Conservation (phyloP, 2,329 filamentous ascomycete genomes). For the Venturia effusa region DNA sequence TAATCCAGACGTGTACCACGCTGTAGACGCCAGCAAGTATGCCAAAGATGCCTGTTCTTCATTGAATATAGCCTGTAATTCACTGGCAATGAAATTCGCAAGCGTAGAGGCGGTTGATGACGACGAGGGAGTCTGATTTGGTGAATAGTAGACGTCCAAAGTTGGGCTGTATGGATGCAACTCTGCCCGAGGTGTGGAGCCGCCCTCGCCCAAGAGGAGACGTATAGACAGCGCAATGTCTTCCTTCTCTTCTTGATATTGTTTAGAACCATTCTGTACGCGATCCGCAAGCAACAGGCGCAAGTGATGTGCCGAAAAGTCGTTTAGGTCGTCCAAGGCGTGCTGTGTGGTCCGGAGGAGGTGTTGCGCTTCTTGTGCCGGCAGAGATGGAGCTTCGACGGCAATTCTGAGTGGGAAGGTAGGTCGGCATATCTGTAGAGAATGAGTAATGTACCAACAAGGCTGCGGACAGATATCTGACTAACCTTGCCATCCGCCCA, state of each 20-base stretch:
- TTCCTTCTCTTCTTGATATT: slow-evolving; percentile 23
- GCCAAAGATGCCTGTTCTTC: slow-evolving; percentile 79
- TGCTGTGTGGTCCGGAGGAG: slow-evolving; percentile 75
- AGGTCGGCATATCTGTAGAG: slow-evolving; percentile 66
- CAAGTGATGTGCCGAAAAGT: slow-evolving; percentile 75
- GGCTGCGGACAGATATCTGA: neutral
- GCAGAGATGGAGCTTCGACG: slow-evolving; percentile 57
- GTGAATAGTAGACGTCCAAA: slow-evolving; percentile 68
- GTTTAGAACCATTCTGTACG: slow-evolving; percentile 20
- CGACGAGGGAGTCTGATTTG: slow-evolving; percentile 54
- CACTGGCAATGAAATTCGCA: slow-evolving; percentile 65
- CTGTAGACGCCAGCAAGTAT: slow-evolving; percentile 35
- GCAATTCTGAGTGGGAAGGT: slow-evolving; percentile 79
- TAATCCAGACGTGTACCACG: slow-evolving; percentile 37
- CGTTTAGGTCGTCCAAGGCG: slow-evolving; percentile 74
- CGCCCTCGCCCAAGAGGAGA: slow-evolving; percentile 51
- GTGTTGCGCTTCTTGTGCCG: slow-evolving; percentile 56
- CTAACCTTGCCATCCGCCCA: slow-evolving; percentile 83
- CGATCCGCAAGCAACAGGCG: slow-evolving; percentile 50
- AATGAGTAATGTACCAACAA: slow-evolving; percentile 13
- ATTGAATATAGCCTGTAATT: slow-evolving; percentile 66
- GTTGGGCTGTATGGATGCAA: slow-evolving; percentile 60
- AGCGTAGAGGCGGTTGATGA: slow-evolving; percentile 62
- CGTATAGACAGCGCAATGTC: slow-evolving; percentile 58
- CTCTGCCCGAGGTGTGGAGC: slow-evolving; percentile 42